A percentile compares a stretch with the other conserved stretches of the same genome.
Conservation (phyloP, 2,329 filamentous ascomycete genomes). For the Colletotrichum musicola region DNA sequence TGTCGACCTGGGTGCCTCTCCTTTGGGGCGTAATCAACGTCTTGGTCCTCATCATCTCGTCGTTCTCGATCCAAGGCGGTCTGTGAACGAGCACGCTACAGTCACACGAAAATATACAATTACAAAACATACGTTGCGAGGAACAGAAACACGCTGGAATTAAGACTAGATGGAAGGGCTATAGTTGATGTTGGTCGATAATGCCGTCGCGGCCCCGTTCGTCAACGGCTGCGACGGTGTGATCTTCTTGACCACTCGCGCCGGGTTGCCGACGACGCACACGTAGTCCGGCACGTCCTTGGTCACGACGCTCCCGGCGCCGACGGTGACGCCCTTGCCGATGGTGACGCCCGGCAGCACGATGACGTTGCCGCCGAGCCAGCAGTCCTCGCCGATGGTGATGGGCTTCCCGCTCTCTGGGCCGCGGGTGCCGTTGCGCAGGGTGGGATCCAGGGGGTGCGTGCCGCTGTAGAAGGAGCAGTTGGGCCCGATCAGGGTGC, state of each 20-base stretch:
- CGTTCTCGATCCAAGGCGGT: slow-evolving; percentile 92
- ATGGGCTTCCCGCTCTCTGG: slow-evolving; percentile 83
- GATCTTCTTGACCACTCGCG: slow-evolving; percentile 64
- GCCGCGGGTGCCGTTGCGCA: slow-evolving; percentile 80
- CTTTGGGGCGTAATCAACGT: slow-evolving; percentile 90
- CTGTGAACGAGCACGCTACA: slow-evolving; percentile 63
- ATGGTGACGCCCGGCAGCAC: slow-evolving; percentile 84
- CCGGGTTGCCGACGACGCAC: slow-evolving; percentile 77
- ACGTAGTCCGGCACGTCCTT: slow-evolving; percentile 76
- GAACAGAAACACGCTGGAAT: background rate
- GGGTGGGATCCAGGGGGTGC: slow-evolving; percentile 80
- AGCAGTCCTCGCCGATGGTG: slow-evolving; percentile 83
- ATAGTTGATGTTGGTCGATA: slow-evolving; percentile 29
- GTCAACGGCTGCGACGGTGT: slow-evolving; percentile 46
- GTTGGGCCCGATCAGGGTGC: slow-evolving; percentile 84
- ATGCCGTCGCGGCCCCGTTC: slow-evolving; percentile 12
- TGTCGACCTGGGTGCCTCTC: slow-evolving; percentile 96
- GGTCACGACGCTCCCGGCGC: slow-evolving; percentile 86
- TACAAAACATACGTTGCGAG: background rate
- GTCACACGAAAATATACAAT: background rate
- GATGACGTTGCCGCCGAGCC: slow-evolving; percentile 79
- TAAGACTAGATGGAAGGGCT: slow-evolving; percentile 33
- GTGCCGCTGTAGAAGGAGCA: slow-evolving; percentile 79
- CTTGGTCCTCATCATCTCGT: slow-evolving; percentile 84
- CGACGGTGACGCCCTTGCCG: slow-evolving; percentile 79